Conservation (phyloP, 1,284 basidiomycete genomes). For the Rhizoctonia solani region DNA sequence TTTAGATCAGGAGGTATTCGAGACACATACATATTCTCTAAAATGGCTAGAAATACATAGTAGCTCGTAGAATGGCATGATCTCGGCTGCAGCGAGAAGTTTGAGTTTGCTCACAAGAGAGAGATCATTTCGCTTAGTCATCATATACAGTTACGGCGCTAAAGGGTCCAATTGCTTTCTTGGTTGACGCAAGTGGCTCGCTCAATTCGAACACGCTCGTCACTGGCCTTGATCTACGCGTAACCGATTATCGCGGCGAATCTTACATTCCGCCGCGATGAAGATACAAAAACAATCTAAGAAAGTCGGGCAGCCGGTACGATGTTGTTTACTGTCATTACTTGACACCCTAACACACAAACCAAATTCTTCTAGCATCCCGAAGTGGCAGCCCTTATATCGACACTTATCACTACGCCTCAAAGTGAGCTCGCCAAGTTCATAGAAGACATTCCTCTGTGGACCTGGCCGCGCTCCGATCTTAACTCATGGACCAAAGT, state of each 20-base stretch:
- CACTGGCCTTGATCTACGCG: slow-evolving; percentile 34
- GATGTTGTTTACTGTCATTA: no score
- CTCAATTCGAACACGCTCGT: slow-evolving; percentile 1
- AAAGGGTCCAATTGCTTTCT: slow-evolving; percentile 11
- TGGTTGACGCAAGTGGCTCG: slow-evolving; percentile 35
- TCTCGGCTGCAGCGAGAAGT: neutral
- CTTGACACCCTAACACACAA: no score
- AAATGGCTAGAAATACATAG: slow-evolving; percentile 77
- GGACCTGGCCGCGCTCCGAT: slow-evolving; percentile 97
- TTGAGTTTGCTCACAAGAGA: neutral
- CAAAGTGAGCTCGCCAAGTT: slow-evolving; percentile 68
- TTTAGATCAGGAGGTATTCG: neutral
- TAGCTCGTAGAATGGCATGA: slow-evolving; percentile 82
- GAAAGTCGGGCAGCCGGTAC: slow-evolving; percentile 38
- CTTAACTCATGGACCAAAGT: slow-evolving; percentile 95
- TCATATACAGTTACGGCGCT: neutral
- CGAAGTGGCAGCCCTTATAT: slow-evolving; percentile 74
- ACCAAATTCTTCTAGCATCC: slow-evolving; percentile 58
- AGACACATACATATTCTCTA: slow-evolving; percentile 61
- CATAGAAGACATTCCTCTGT: slow-evolving; percentile 69
- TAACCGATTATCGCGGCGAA: slow-evolving; percentile 8
- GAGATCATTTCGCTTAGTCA: neutral
- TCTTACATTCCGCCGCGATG: slow-evolving; percentile 35
- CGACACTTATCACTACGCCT: slow-evolving; percentile 63
- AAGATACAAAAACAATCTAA: slow-evolving; percentile 40